These are phyloP conservation scores for Ochetophila trinervis DNA, from an alignment of 306 rosid genomes.

Conservation along the genomic window DNA sequence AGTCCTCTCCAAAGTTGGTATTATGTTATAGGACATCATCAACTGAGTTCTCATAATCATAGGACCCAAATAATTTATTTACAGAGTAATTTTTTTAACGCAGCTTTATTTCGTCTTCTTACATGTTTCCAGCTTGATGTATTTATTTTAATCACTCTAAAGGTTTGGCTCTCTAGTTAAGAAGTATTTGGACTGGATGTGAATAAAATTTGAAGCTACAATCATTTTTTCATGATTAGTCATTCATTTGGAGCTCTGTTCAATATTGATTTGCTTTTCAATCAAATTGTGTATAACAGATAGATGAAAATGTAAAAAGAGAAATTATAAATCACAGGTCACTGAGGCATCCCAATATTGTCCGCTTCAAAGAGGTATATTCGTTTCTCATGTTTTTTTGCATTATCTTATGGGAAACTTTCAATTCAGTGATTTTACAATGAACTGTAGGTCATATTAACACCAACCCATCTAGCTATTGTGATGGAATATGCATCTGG, in stretches of 20 bases:
- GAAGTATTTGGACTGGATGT: too few species aligned
- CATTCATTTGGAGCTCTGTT: neutral
- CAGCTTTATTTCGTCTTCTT: too few species aligned
- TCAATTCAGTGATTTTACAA: constrained; percentile 12
- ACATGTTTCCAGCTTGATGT: too few species aligned
- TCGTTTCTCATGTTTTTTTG: constrained; percentile 1
- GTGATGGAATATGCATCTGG: constrained; percentile 98
- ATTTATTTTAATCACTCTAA: too few species aligned
- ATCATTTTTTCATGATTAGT: neutral
- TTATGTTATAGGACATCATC: neutral
- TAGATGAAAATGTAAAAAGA: constrained; percentile 94
- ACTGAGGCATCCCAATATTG: constrained; percentile 93
- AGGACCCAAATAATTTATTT: too few species aligned
- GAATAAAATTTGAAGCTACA: too few species aligned
- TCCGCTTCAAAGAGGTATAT: constrained; percentile 89
- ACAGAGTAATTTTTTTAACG: too few species aligned
- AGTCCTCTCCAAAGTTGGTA: too few species aligned
- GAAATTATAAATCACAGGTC: constrained; percentile 95
- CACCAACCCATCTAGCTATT: constrained; percentile 84
- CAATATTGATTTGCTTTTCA: constrained; percentile 14
- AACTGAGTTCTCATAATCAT: neutral
- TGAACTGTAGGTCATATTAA: constrained; percentile 68
- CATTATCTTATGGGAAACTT: constrained; percentile 17
- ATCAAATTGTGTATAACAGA: constrained; percentile 47
- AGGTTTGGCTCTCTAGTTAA: too few species aligned